A percentile compares a stretch with the other conserved stretches of the same genome.
Conservation (phyloP, 306 rosid genomes). For the Prunus dulcis region DNA sequence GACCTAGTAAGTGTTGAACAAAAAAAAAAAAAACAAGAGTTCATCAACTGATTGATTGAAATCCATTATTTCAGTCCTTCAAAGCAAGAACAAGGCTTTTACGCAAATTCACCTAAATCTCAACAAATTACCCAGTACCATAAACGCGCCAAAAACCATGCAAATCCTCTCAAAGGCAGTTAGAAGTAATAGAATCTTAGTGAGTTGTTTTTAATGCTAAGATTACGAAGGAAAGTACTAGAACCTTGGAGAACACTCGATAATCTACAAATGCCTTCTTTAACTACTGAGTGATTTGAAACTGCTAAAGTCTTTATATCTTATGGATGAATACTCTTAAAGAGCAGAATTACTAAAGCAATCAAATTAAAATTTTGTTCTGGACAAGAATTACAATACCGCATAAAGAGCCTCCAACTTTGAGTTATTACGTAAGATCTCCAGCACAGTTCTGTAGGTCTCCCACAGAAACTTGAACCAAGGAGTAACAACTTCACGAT, state of each 20-base stretch:
- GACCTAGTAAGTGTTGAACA: not conserved
- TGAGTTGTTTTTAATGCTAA: not conserved
- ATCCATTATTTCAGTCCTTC: not conserved
- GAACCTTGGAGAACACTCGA: not conserved
- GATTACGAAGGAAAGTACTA: not conserved
- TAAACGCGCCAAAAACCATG: not conserved
- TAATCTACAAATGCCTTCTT: not conserved
- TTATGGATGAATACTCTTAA: not conserved
- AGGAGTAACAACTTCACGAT: slow-evolving; percentile 89
- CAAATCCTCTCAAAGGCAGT: not conserved
- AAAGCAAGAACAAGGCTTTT: not conserved
- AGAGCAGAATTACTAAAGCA: not conserved
- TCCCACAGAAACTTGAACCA: slow-evolving; percentile 99
- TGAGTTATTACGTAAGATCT: slow-evolving; percentile 89
- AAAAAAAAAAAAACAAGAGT: not conserved
- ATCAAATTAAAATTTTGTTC: not conserved
- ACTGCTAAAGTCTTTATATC: not conserved
- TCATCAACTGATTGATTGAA: not conserved
- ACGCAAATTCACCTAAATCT: not conserved
- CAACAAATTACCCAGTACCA: not conserved
- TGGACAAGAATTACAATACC: slow-evolving; percentile 36
- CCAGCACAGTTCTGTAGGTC: slow-evolving; percentile 95
- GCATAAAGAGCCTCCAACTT: slow-evolving; percentile 94
- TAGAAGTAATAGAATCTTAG: not conserved
- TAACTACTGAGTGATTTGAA: not conserved